These are phyloP conservation scores for Barnettozyma californica DNA, from an alignment of 805 yeast genomes.

Conservation along the genomic window DNA sequence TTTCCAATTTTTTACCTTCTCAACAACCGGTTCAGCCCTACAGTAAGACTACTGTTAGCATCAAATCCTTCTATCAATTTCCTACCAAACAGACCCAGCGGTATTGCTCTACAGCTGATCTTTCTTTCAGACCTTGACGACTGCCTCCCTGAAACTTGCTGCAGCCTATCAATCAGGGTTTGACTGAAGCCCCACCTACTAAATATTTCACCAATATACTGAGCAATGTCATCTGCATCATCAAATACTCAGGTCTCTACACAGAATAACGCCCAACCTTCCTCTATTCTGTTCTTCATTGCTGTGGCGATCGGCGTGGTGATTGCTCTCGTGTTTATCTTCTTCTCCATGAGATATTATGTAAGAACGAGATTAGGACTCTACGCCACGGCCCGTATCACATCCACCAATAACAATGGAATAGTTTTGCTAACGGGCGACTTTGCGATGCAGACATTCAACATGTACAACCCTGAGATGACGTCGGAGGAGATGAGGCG, in stretches of 20 bases:
- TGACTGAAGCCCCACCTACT: not conserved
- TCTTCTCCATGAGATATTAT: conserved; percentile 57
- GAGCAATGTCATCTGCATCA: not conserved
- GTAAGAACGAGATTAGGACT: conserved; percentile 53
- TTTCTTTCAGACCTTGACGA: too few species aligned
- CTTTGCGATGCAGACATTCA: conserved; percentile 21
- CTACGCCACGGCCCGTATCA: conserved; percentile 27
- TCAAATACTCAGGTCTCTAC: not conserved
- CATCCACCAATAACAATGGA: conserved; percentile 12
- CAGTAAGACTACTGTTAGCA: not conserved
- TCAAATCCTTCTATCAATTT: not conserved
- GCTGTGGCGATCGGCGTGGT: conserved; percentile 58
- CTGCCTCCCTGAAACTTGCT: not conserved
- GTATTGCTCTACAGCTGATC: not conserved
- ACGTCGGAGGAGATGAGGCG: conserved; percentile 6
- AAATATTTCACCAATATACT: not conserved
- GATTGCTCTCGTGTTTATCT: conserved; percentile 50
- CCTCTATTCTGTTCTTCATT: conserved; percentile 57
- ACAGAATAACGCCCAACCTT: conserved; percentile 36
- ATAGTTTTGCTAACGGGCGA: conserved; percentile 20
- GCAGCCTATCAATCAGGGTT: not conserved
- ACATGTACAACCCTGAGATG: conserved; percentile 15
- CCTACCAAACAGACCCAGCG: not conserved
- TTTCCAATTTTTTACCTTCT: not conserved
- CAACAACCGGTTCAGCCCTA: too few species aligned